Base-by-base conservation (phyloP, 805 yeast species). In the Sungouiozyma intestinalis region DNA sequence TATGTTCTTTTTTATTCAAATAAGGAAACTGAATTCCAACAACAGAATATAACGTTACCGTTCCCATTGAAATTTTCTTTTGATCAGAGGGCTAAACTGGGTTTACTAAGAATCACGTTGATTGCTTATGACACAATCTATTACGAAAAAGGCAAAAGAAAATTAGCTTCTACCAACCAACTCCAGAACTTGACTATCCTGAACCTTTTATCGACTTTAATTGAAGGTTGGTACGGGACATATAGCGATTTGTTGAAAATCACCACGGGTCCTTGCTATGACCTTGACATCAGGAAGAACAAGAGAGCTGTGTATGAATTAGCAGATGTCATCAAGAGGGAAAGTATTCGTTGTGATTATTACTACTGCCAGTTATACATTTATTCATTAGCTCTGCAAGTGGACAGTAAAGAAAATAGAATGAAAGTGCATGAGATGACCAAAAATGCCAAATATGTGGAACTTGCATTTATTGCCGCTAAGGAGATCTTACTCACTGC, bases 101-200 rank as follows among this genome's bases (percentile, higher is more conserved):
- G 85, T 53, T 62, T 88, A 33, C 63, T 86, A 29, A 83, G 83
- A 54, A 82, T 88, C 48, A 75, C 82, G 63, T 76, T 88, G 1
- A 66, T 87, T 40, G 94, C 92, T 33, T 86, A 85, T 58, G 94
- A 85, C 51, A 77, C 90, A 2, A 67, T 88, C 16, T 88, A 88
- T 57, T 80, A 81, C 42, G 75, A 72, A 39, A 76, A 73, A 47
- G 76, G 78, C 2, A 78, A 72, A 32, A 40, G 45, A 33, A 48
- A 46, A 35, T 74, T 35, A 59, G 65, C 37, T 20, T 35, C 57
- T 4, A 59, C 72, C 27, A 70, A 73, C 38, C 81, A 76, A 52
- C 67, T 77, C 34, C 87, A 81, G 48, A 81, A 81, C 52, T 63
- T 88, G 37, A 74, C 87, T 0, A 71, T 87, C 9, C 66, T 88